Conservation (phyloP, 805 yeast genomes). For the Metschnikowia noctiluminum region DNA sequence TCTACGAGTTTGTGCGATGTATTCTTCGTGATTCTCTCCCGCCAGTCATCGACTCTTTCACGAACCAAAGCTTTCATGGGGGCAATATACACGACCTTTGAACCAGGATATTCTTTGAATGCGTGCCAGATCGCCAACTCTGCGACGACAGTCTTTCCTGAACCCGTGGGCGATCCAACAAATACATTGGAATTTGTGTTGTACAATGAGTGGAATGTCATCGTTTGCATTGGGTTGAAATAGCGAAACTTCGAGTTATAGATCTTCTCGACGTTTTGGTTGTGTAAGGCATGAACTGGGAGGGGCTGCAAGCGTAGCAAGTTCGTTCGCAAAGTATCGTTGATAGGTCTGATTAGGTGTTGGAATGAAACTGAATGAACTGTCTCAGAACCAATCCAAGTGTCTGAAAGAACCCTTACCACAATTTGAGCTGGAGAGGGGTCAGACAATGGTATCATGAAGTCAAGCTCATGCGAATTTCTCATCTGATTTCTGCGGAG, state of each 20-base stretch:
- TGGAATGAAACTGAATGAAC: slow-evolving; percentile 79
- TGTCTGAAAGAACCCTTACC: slow-evolving; percentile 74
- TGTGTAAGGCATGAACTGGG: slow-evolving; percentile 76
- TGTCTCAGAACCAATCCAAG: slow-evolving; percentile 86
- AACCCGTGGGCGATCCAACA: slow-evolving; percentile 98
- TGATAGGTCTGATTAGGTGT: slow-evolving; percentile 83
- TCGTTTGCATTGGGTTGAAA: slow-evolving; percentile 98
- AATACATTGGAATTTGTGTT: slow-evolving; percentile 75
- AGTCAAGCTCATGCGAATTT: slow-evolving; percentile 69
- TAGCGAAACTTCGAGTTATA: slow-evolving; percentile 69
- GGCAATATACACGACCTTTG: slow-evolving; percentile 81
- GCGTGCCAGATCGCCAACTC: slow-evolving; percentile 98
- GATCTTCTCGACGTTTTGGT: slow-evolving; percentile 61
- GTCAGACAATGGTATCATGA: slow-evolving; percentile 86
- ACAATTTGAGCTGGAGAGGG: slow-evolving; percentile 89
- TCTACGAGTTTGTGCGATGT: slow-evolving; percentile 61
- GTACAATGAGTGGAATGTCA: slow-evolving; percentile 88
- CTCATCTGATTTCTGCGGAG: slow-evolving; percentile 55
- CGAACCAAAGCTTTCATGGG: slow-evolving; percentile 87
- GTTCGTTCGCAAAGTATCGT: slow-evolving; percentile 82
- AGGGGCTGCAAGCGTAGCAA: slow-evolving; percentile 79
- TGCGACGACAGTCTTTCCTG: slow-evolving; percentile 96
- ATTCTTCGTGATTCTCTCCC: slow-evolving; percentile 45
- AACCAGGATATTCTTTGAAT: slow-evolving; percentile 71
- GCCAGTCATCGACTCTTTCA: slow-evolving; percentile 83